Conservation (phyloP, 106 monocot genomes). For the Dendrobium catenatum region DNA sequence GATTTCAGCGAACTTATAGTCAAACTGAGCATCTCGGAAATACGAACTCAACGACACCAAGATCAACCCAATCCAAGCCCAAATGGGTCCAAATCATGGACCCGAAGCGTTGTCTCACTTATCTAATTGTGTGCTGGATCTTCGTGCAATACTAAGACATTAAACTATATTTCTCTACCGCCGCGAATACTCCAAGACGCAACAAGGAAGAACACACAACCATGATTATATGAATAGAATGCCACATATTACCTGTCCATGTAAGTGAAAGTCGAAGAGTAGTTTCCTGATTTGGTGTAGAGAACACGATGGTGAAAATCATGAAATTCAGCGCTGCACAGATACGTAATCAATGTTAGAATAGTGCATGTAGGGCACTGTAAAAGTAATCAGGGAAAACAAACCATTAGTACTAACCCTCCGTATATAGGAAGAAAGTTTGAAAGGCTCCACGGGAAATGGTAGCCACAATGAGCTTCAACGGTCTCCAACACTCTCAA, state of each 20-base stretch:
- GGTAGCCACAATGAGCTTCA: slow-evolving; percentile 87
- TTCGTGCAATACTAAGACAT: too few species aligned
- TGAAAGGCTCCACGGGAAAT: slow-evolving; percentile 94
- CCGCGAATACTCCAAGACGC: too few species aligned
- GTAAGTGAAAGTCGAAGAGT: slow-evolving; percentile 64
- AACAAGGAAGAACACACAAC: background rate
- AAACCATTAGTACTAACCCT: slow-evolving; percentile 42
- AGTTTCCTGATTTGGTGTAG: slow-evolving; percentile 67
- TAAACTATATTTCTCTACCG: too few species aligned
- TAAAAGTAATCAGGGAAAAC: background rate
- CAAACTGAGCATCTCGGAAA: too few species aligned
- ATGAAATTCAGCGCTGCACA: slow-evolving; percentile 52
- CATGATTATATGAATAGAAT: too few species aligned
- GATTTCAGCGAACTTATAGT: too few species aligned
- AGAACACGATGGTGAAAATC: slow-evolving; percentile 69
- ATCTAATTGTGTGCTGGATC: too few species aligned
- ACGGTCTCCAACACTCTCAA: slow-evolving; percentile 91
- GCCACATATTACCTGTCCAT: slow-evolving; percentile 55
- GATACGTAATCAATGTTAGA: slow-evolving; percentile 7
- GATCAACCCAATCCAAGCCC: too few species aligned
- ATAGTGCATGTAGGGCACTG: slow-evolving; percentile 15
- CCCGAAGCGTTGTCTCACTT: too few species aligned
- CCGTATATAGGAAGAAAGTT: slow-evolving; percentile 90
- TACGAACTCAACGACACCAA: too few species aligned
- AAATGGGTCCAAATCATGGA: too few species aligned